Percentiles rank a stretch among this genome's conserved stretches.
Conservation (phyloP, 306 rosid species). For the Lathyrus sativus region DNA sequence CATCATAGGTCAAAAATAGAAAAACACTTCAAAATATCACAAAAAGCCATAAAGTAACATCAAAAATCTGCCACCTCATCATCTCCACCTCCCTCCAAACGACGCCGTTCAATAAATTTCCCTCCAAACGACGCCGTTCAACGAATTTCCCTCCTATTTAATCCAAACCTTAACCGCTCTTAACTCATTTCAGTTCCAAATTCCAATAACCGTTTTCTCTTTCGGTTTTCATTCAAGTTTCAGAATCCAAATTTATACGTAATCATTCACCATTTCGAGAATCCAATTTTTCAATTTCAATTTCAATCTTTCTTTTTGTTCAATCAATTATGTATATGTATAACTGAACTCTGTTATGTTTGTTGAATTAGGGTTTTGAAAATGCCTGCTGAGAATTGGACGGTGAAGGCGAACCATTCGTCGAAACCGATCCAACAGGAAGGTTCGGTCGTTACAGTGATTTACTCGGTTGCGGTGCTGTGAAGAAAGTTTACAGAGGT, state of each 20-base stretch:
- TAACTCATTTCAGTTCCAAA: not conserved
- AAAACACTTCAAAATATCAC: not conserved
- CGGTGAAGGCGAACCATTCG: conserved; percentile 64
- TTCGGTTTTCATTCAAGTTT: not conserved
- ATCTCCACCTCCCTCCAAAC: conserved; percentile 4
- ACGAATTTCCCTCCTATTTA: conserved; percentile 4
- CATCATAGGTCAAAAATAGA: not conserved
- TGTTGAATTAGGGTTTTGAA: conserved; percentile 33
- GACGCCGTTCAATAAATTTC: not conserved
- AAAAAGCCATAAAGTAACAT: not conserved
- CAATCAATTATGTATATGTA: not conserved
- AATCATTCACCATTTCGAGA: not conserved
- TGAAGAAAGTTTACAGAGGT: conserved; percentile 83
- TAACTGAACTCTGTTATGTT: not conserved
- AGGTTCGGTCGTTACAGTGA: conserved; percentile 76
- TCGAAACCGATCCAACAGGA: conserved; percentile 84
- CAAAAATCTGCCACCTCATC: conserved; percentile 29
- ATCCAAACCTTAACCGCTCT: not conserved
- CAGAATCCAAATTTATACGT: not conserved
- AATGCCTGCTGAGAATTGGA: conserved; percentile 71
- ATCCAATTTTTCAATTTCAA: not conserved
- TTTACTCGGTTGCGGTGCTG: conserved; percentile 82
- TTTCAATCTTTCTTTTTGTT: not conserved
- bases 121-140: conserved; percentile 24
- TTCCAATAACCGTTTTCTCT: not conserved